phyloP scores from a whole-genome alignment of 2,329 filamentous ascomycete genomes.

The Penicillium sclerotigenum region DNA sequence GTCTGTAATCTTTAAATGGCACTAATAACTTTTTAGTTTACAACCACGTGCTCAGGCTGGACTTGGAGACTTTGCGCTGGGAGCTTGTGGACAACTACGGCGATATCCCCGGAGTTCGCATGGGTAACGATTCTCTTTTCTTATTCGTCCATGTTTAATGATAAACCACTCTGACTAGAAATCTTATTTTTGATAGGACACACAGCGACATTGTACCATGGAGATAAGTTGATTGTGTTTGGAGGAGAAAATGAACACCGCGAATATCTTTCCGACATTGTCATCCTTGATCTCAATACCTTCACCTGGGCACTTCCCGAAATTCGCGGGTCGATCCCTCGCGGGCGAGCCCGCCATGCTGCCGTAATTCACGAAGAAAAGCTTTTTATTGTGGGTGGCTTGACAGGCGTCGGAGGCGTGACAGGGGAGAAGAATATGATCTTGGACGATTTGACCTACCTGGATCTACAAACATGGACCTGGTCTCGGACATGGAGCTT shows the following conservation, averaged over 20 bases:
- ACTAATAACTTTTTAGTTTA: constrained; percentile 59
- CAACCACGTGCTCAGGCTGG: constrained; percentile 89
- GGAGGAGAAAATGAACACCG: constrained; percentile 97
- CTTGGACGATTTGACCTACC: constrained; percentile 91
- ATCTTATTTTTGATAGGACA: constrained; percentile 59
- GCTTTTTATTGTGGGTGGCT: constrained; percentile 91
- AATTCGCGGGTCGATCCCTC: constrained; percentile 77
- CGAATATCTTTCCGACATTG: constrained; percentile 90
- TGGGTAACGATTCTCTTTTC: constrained; percentile 62
- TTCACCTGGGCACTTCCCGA: constrained; percentile 94
- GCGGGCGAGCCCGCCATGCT: constrained; percentile 87
- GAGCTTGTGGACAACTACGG: constrained; percentile 97
- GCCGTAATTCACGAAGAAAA: constrained; percentile 95
- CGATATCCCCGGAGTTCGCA: constrained; percentile 92
- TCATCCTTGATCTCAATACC: constrained; percentile 91
- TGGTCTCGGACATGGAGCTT: constrained; percentile 98
- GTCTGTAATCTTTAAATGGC: neutral
- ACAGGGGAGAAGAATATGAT: constrained; percentile 90
- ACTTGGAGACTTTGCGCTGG: constrained; percentile 87
- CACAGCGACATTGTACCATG: constrained; percentile 89
- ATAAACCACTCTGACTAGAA: neutral
- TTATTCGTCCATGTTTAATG: neutral
- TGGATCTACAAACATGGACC: constrained; percentile 94
- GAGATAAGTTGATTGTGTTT: constrained; percentile 93
- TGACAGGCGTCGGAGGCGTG: constrained; percentile 92